A percentile compares a stretch with the other conserved stretches of the same genome.
Evolutionary conservation across 169 alveolate species (phyloP).

Genomic region (Plasmodium ovale): DNA sequence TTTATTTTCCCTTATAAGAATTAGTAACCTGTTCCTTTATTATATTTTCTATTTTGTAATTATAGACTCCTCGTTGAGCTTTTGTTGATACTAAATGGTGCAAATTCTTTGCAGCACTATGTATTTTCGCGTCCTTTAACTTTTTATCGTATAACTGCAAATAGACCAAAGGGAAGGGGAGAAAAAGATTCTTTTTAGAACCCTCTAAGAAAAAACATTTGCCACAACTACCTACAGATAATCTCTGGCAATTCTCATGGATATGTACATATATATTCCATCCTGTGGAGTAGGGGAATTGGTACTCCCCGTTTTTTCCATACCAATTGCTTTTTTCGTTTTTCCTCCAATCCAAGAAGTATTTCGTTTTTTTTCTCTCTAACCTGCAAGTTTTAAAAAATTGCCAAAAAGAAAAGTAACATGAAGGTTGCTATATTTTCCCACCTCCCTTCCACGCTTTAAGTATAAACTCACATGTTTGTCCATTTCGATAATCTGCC

Average conservation of each 20-base stretch:
- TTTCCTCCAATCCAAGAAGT: constrained; percentile 38
- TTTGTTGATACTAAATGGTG: constrained; percentile 67
- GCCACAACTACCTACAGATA: background rate
- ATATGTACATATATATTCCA: background rate
- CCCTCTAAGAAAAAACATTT: background rate
- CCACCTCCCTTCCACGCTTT: background rate
- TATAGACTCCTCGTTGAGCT: constrained; percentile 67
- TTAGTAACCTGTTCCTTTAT: constrained; percentile 51
- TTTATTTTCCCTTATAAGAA: constrained; percentile 4
- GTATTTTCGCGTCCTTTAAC: constrained; percentile 35
- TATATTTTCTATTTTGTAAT: constrained; percentile 67
- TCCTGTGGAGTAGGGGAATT: too few species aligned
- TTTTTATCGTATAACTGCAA: constrained; percentile 32
- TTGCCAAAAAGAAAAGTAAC: background rate
- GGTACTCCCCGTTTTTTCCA: background rate
- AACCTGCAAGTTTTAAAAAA: constrained; percentile 29
- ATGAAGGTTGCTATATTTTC: background rate
- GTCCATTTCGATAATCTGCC: constrained; percentile 48
- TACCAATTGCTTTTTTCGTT: constrained; percentile 45
- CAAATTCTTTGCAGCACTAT: constrained; percentile 63
- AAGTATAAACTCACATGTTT: constrained; percentile 7
- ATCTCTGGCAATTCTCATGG: background rate
- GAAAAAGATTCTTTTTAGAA: background rate
- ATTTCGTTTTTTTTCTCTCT: constrained; percentile 19
- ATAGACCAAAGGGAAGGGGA: background rate